A percentile compares a stretch with the other conserved stretches of the same genome.
Conservation (phyloP, 148 eudicot genomes). For the Arctostaphylos glauca region DNA sequence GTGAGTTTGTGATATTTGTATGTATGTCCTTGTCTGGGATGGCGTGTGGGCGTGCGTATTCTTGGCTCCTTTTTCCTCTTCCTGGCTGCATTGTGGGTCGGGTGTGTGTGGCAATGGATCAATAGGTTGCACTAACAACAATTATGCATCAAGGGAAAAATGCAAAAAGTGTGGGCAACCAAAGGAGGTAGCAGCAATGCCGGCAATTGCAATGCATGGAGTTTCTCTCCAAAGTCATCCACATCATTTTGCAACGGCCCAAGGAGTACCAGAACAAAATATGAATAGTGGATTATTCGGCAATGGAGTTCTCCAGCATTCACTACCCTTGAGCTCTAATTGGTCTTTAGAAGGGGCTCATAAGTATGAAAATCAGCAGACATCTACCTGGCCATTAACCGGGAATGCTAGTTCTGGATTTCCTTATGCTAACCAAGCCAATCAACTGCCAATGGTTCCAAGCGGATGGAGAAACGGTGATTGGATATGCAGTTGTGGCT, state of each 20-base stretch:
- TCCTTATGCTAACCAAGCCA: slow-evolving; percentile 31
- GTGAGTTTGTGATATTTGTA: slow-evolving; percentile 52
- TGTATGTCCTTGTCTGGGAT: slow-evolving; percentile 45
- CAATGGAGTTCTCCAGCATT: slow-evolving; percentile 35
- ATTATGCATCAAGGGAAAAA: slow-evolving; percentile 87
- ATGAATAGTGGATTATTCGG: slow-evolving; percentile 35
- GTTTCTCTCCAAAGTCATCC: slow-evolving; percentile 45
- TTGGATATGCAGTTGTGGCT: slow-evolving; percentile 77
- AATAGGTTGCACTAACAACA: slow-evolving; percentile 93
- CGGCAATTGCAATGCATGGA: slow-evolving; percentile 63
- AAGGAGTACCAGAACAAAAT: slow-evolving; percentile 43
- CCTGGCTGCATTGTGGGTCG: slow-evolving; percentile 64
- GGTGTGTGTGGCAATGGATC: slow-evolving; percentile 64
- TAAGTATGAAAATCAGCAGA: slow-evolving; percentile 27
- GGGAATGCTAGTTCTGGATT: slow-evolving; percentile 27
- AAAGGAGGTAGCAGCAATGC: slow-evolving; percentile 75
- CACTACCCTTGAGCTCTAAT: slow-evolving; percentile 39
- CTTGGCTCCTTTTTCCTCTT: slow-evolving; percentile 50
- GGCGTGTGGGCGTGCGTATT: slow-evolving; percentile 62
- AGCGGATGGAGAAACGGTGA: slow-evolving; percentile 78
- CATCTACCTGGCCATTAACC: slow-evolving; percentile 33
- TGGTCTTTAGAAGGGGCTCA: slow-evolving; percentile 42
- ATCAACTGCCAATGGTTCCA: slow-evolving; percentile 35
- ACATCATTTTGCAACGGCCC: slow-evolving; percentile 47
- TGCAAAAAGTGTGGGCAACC: slow-evolving; percentile 81